A percentile compares a stretch with the other conserved stretches of the same genome.
Conservation (phyloP, 2,329 filamentous ascomycete species). For the Penicillium sp. region DNA sequence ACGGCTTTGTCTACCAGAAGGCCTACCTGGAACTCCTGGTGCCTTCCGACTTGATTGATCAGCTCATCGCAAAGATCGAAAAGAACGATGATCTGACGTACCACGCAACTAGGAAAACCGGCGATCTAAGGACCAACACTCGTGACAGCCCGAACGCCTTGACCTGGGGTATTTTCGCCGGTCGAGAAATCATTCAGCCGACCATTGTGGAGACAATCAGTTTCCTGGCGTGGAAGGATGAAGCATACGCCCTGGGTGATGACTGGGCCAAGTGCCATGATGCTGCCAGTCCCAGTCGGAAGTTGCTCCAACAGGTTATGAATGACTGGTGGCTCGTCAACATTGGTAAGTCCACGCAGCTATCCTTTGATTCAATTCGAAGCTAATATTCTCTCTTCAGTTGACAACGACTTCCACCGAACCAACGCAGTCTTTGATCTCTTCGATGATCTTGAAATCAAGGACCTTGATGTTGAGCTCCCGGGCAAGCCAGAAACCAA, state of each 20-base stretch:
- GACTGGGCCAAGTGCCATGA: constrained; percentile 96
- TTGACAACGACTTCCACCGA: constrained; percentile 97
- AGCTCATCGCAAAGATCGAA: constrained; percentile 78
- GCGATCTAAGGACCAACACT: constrained; percentile 82
- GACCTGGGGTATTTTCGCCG: constrained; percentile 98
- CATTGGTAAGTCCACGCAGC: constrained; percentile 69
- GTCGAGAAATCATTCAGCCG: constrained; percentile 98
- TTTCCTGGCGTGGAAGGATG: constrained; percentile 98
- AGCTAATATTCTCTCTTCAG: constrained; percentile 51
- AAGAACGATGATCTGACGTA: constrained; percentile 83
- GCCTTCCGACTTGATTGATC: constrained; percentile 75
- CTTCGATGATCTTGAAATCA: constrained; percentile 70
- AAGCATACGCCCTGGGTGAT: constrained; percentile 87
- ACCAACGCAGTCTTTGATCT: constrained; percentile 80
- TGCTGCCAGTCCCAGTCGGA: constrained; percentile 73
- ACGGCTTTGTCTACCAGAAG: constrained; percentile 98
- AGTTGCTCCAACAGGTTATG: constrained; percentile 81
- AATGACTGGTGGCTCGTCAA: constrained; percentile 93
- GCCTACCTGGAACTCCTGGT: constrained; percentile 93
- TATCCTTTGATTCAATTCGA: constrained; percentile 2
- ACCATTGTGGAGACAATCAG: constrained; percentile 99
- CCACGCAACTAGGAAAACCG: constrained; percentile 86
- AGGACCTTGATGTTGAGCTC: constrained; percentile 41
- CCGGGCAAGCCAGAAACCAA: constrained; percentile 28
- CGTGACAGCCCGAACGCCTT: constrained; percentile 91